Percentiles rank a stretch among this genome's conserved stretches.
phyloP scores from a whole-genome alignment of 441 rosid species.

The Gossypium lobatum region DNA sequence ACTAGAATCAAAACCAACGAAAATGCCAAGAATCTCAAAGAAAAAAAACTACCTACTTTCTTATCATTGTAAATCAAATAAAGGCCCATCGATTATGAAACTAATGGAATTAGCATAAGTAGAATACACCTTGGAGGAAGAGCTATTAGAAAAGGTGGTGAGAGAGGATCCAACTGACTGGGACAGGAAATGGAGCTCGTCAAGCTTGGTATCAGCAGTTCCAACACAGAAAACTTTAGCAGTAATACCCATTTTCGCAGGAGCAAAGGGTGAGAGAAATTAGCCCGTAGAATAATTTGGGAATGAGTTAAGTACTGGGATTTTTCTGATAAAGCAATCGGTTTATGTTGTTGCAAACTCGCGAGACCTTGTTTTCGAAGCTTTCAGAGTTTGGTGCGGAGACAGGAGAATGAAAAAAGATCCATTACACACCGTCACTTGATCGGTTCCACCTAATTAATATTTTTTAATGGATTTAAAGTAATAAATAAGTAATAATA shows the following conservation, averaged over 20 bases:
- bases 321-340: background rate
- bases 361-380: background rate
- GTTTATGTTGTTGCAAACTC: background rate
- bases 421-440: background rate
- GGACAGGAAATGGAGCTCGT: constrained; percentile 68
- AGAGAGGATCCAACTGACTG: constrained; percentile 54
- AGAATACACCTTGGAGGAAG: constrained; percentile 44
- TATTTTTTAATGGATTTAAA: no score
- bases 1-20: constrained; percentile 7
- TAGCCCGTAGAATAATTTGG: background rate
- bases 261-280: background rate
- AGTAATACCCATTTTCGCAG: constrained; percentile 23
- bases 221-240: constrained; percentile 65
- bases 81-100: background rate
- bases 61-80: background rate
- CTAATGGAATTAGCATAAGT: background rate
- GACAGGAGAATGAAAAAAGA: background rate
- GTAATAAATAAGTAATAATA: no score
- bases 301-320: background rate
- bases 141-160: constrained; percentile 29
- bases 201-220: constrained; percentile 75
- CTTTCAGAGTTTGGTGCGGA: background rate
- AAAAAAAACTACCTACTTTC: background rate
- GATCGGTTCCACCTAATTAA: no score
- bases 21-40: background rate